phyloP scores from a whole-genome alignment of 495 filamentous ascomycete genomes.

The Immersiella caudata region DNA sequence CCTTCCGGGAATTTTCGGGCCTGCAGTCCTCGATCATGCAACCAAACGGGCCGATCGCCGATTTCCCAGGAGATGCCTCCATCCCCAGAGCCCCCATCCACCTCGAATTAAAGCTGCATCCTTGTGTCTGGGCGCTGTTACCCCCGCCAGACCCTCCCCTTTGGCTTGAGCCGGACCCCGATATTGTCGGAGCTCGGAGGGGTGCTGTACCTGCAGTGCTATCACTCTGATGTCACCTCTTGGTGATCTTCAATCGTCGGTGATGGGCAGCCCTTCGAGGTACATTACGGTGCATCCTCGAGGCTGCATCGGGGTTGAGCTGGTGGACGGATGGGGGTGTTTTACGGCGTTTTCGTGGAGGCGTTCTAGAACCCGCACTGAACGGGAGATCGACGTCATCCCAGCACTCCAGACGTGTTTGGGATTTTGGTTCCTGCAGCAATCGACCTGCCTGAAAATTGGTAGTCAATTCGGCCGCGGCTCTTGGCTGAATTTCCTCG shows the following conservation, averaged over 20 bases:
- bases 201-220: neutral
- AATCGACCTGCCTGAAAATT: neutral
- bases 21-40: neutral
- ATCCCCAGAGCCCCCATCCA: neutral
- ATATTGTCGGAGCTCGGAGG: neutral
- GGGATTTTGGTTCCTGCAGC: neutral
- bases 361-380: neutral
- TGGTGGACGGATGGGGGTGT: neutral
- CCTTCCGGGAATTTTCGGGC: neutral
- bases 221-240: neutral
- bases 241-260: neutral
- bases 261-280: neutral
- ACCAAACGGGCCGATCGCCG: neutral
- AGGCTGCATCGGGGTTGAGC: neutral
- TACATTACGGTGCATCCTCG: neutral
- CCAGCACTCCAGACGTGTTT: neutral
- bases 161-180: neutral
- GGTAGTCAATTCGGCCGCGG: too few species aligned
- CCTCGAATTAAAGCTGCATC: neutral
- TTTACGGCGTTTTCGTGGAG: neutral
- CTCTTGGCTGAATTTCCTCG: too few species aligned
- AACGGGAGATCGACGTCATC: constrained; percentile 16
- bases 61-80: neutral
- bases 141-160: neutral
- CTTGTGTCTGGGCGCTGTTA: neutral